These are phyloP conservation scores for Hortiboletus flavorubellus DNA, from an alignment of 768 basidiomycete genomes.

Conservation along the genomic window DNA sequence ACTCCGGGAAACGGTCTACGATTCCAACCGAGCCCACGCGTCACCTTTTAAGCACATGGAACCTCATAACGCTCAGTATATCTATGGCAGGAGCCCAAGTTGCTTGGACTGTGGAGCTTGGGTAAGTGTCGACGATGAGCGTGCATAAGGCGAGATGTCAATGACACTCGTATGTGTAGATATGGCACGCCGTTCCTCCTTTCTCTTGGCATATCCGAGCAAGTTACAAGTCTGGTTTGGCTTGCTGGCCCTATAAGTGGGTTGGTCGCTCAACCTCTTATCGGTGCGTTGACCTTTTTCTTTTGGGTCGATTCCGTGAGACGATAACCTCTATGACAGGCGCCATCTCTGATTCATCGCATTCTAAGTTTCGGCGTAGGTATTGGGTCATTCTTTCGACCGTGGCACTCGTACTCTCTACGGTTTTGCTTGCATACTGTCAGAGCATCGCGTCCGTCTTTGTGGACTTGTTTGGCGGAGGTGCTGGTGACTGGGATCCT, in stretches of 20 bases:
- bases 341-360: constrained; percentile 92
- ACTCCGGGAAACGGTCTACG: constrained; percentile 24
- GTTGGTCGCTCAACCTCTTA: constrained; percentile 93
- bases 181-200: constrained; percentile 95
- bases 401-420: constrained; percentile 71
- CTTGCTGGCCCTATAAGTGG: constrained; percentile 93
- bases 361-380: constrained; percentile 84
- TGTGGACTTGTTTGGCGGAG: constrained; percentile 73
- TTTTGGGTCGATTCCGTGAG: neutral
- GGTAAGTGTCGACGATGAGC: constrained; percentile 47
- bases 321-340: constrained; percentile 42
- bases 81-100: constrained; percentile 96
- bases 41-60: constrained; percentile 48
- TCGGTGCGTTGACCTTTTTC: constrained; percentile 51
- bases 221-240: constrained; percentile 94
- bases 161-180: constrained; percentile 39
- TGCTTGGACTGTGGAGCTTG: constrained; percentile 93
- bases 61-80: constrained; percentile 78
- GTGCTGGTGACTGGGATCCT: constrained; percentile 87
- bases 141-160: neutral
- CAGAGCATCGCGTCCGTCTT: constrained; percentile 64
- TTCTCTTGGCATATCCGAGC: constrained; percentile 75
- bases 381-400: constrained; percentile 95
- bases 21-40: constrained; percentile 23
- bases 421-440: constrained; percentile 81